phyloP scores from a whole-genome alignment of 2,329 filamentous ascomycete genomes.

The Cladophialophora carrionii region DNA sequence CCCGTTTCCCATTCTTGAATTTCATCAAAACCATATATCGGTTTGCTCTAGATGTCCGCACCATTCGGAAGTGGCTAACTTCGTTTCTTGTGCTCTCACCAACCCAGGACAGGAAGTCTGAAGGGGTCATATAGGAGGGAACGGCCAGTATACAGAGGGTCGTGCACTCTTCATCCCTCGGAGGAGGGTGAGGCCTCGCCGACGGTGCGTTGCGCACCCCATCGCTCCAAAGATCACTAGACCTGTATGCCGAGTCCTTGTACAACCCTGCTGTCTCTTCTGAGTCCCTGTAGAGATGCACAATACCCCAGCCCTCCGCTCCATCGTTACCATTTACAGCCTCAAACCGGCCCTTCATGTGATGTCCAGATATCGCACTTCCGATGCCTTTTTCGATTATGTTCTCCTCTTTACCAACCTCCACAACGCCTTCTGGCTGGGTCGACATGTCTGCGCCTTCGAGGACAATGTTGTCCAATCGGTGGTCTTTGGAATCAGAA shows the following conservation, averaged over 20 bases:
- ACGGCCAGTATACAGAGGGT: conserved; percentile 93
- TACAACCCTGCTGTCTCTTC: conserved; percentile 70
- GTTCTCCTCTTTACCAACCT: conserved; percentile 40
- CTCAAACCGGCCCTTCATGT: conserved; percentile 80
- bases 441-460: conserved; percentile 74
- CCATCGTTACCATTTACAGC: conserved; percentile 76
- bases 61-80: conserved; percentile 92
- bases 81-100: conserved; percentile 83
- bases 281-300: conserved; percentile 88
- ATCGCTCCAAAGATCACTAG: conserved; percentile 38
- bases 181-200: conserved; percentile 31
- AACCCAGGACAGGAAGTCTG: conserved; percentile 87
- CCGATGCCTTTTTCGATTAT: conserved; percentile 54
- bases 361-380: conserved; percentile 64
- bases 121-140: conserved; percentile 87
- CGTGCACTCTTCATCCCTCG: conserved; percentile 69
- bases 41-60: conserved; percentile 84
- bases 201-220: conserved; percentile 27
- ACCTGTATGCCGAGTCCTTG: conserved; percentile 47
- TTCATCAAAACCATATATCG: conserved; percentile 96
- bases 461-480: conserved; percentile 77
- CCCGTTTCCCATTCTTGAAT: conserved; percentile 75
- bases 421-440: conserved; percentile 14
- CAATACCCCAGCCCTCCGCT: conserved; percentile 75
- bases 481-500: conserved; percentile 64